Base-by-base conservation (phyloP, 805 yeast species). In the Hanseniaspora lachancei region DNA sequence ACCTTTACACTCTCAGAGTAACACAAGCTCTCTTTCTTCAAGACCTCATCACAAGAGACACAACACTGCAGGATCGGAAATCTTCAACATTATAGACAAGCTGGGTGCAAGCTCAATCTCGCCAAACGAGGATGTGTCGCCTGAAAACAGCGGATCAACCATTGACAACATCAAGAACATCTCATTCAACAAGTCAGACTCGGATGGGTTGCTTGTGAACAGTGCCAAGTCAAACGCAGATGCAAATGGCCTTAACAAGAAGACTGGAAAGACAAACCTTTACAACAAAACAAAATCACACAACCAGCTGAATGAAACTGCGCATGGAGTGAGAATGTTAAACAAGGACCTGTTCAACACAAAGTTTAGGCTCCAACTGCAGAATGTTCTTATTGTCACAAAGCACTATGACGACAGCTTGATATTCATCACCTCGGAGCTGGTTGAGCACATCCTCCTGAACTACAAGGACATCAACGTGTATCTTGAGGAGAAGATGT, bases 331-430 rank as follows among this genome's bases (percentile, higher is more conserved):
- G 7, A 74, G 93, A 47, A 75, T 81, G 72, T 71, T 86, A 58
- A 84, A 86, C n/a, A 81, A 80, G 59, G 83, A 83, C 65, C 69
- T 86, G 40, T 75, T 80, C 54, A 79, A 79, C 60, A 86, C 89
- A 3, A 82, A 85, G 4, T 80, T 88, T 29, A 81, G 81, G 61
- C 68, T 88, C 21, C 82, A 83, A 55, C 81, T 85, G 20, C 76
- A 77, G 47, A 79, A 86, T 18, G 79, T 88, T 20, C 76, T 88
- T 80, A 79, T 88, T 15, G 89, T 89, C 20, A 88, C 96, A n/a
- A 88, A 88, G 67, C 93, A 95, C 1, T 75, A 95, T 55, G 96
- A 89, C 65, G 82, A 84, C 61, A 81, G 88, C 7, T 70, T 89
- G 53, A 80, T 85, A 7, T 81, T 79, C 62, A 70, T 87, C 47